Evolutionary conservation across 139 green algal genomes (phyloP).

Genomic region (Tetratostichococcus sp.): DNA sequence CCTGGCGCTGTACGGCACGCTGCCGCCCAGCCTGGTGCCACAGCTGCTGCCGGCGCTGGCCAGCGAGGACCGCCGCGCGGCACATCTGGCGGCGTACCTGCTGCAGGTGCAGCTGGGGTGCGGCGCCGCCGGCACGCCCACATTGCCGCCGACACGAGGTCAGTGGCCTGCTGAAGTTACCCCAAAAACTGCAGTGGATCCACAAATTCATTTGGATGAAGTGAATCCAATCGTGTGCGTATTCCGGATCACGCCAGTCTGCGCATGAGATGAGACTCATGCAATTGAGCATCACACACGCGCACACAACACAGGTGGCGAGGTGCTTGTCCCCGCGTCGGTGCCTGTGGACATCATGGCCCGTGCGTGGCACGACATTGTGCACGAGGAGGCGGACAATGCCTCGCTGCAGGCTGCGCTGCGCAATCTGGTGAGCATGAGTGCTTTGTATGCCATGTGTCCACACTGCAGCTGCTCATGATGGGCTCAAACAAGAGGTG

Average conservation of each 20-base stretch:
- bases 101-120: conserved; percentile 53
- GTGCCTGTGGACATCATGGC: conserved; percentile 31
- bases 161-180: background rate
- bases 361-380: conserved; percentile 25
- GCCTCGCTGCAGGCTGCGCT: background rate
- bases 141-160: conserved; percentile 14
- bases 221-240: too few relatives aligned
- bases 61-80: conserved; percentile 25
- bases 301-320: background rate
- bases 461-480: too few relatives aligned
- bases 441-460: too few relatives aligned
- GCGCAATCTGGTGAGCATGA: background rate
- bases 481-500: too few relatives aligned
- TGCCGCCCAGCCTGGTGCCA: conserved; percentile 31
- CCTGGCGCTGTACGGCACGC: conserved; percentile 26
- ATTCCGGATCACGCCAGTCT: too few relatives aligned
- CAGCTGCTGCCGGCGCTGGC: conserved; percentile 23
- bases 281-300: too few relatives aligned
- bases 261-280: too few relatives aligned
- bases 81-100: conserved; percentile 37
- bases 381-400: background rate
- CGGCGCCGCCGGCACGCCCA: conserved; percentile 53
- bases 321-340: conserved; percentile 27
- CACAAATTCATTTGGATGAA: too few relatives aligned
- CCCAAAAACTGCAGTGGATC: too few relatives aligned